Evolutionary conservation across 225 moss, liverwort and hornwort genomes (phyloP), one percentile per base, ranked within the genome.

Genomic region (Ulota crispa): DNA sequence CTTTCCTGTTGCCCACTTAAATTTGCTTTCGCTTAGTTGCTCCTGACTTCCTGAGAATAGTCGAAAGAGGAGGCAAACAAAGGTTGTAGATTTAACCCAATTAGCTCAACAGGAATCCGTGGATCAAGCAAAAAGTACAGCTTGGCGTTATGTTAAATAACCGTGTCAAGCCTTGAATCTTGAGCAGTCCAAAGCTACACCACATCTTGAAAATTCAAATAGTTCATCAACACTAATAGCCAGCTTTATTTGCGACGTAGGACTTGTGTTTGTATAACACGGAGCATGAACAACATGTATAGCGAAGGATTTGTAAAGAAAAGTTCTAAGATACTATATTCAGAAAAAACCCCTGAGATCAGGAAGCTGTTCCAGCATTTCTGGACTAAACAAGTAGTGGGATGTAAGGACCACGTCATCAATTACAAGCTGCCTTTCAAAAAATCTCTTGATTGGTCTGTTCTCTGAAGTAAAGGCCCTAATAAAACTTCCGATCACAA

Each of bases 291-390:
- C 45, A 45, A 45, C 45, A 45, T 45, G 45, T 45, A 45, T 14
- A 45, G 14, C 45, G 45, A 45, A 45, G 14, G 45, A 45, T 45
- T 45, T 13, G 14, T 12, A 45, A 45, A 14, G 14, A 45, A 45
- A 45, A 45, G 3, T 45, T 14, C 45, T 2, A 41, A 41, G 7
- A 45, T 14, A 11, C 56, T 78, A 26, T 37, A 18, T 53, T 54
- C 18, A 52, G 19, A 12, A 79, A 31, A 59, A 14, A 15, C 21
- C 59, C 59, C 23, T 4, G 43, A 42, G 60, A 42, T 59, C 43
- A 11, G n/a, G 60, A 8, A 24, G 31, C 79, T 64, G 28, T 72
- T 63, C 72, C 72, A 80, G 63, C 60, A 62, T 63, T 80, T 39
- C 21, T 41, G 10, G 41, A 39, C 27, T 39, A 26, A 6, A 26